These are phyloP conservation scores for Collybia sp. DNA, from an alignment of 768 basidiomycete species.

Conservation along the genomic window DNA sequence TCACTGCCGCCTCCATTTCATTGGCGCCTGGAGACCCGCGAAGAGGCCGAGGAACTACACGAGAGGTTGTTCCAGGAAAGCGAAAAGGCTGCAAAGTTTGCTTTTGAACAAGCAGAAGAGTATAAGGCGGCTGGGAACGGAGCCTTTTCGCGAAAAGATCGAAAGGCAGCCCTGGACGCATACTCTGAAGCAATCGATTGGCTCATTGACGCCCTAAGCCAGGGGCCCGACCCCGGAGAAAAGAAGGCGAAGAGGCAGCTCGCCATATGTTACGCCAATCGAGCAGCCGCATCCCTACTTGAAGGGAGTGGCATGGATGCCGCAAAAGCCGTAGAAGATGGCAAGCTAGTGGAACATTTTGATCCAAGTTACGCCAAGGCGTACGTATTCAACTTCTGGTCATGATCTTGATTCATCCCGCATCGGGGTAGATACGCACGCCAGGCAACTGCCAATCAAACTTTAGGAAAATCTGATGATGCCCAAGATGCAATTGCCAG, in stretches of 20 bases:
- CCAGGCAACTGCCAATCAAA: constrained; percentile 22
- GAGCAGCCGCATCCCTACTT: constrained; percentile 25
- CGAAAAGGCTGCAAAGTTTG: constrained; percentile 14
- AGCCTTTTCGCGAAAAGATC: constrained; percentile 20
- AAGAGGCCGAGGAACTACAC: constrained; percentile 23
- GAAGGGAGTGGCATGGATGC: constrained; percentile 18
- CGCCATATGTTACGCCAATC: constrained; percentile 26
- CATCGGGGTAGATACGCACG: constrained; percentile 21
- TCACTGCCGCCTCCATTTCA: constrained; percentile 30
- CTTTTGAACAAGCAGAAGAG: constrained; percentile 18
- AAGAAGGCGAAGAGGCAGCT: constrained; percentile 16
- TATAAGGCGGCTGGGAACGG: constrained; percentile 19
- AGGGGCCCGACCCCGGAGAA: constrained; percentile 19
- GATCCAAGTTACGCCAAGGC: constrained; percentile 25
- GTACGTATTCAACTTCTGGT: constrained; percentile 13
- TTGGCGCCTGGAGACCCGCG: constrained; percentile 27
- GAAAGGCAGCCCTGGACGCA: constrained; percentile 18
- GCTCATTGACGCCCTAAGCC: constrained; percentile 15
- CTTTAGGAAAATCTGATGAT: constrained; percentile 13
- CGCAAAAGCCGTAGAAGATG: constrained; percentile 27
- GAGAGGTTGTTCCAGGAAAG: constrained; percentile 23
- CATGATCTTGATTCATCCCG: neutral
- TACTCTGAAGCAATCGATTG: constrained; percentile 24
- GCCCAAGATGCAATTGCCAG: constrained; percentile 20
- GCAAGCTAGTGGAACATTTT: constrained; percentile 16